Percentiles rank a stretch among this genome's conserved stretches.
These are phyloP conservation scores for Ceratobasidium sp. DNA, from an alignment of 1,284 basidiomycete genomes.

Conservation along the genomic window DNA sequence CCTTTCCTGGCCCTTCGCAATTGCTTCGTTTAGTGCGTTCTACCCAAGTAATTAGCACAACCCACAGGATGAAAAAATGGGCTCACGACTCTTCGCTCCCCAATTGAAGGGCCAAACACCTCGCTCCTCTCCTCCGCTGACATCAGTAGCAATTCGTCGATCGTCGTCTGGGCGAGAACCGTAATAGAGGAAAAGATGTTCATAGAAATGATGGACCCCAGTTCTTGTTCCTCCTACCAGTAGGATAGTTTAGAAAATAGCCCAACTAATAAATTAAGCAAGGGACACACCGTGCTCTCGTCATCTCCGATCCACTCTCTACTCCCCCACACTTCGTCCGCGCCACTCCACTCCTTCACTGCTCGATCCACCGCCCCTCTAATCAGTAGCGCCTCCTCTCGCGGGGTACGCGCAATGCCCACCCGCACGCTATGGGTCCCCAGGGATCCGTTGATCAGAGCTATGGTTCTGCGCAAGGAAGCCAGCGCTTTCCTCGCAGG, in stretches of 20 bases:
- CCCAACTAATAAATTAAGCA: background rate
- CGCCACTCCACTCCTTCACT: constrained; percentile 1
- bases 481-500: background rate
- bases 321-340: constrained; percentile 18
- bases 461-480: background rate
- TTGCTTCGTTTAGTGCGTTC: constrained; percentile 18
- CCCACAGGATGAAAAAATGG: background rate
- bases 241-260: background rate
- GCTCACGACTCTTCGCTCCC: constrained; percentile 1
- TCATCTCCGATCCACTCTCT: constrained; percentile 26
- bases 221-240: constrained; percentile 25
- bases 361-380: constrained; percentile 24
- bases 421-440: background rate
- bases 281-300: background rate
- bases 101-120: constrained; percentile 16
- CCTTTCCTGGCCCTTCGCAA: constrained; percentile 19
- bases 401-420: background rate
- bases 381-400: constrained; percentile 2
- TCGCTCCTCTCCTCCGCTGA: background rate
- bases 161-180: constrained; percentile 8
- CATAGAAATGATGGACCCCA: constrained; percentile 1
- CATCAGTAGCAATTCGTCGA: constrained; percentile 13
- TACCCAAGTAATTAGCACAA: background rate
- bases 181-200: constrained; percentile 21
- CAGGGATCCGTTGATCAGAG: background rate